Evolutionary conservation across 2,329 filamentous ascomycete species (phyloP).

Genomic region (Nemania abortiva): DNA sequence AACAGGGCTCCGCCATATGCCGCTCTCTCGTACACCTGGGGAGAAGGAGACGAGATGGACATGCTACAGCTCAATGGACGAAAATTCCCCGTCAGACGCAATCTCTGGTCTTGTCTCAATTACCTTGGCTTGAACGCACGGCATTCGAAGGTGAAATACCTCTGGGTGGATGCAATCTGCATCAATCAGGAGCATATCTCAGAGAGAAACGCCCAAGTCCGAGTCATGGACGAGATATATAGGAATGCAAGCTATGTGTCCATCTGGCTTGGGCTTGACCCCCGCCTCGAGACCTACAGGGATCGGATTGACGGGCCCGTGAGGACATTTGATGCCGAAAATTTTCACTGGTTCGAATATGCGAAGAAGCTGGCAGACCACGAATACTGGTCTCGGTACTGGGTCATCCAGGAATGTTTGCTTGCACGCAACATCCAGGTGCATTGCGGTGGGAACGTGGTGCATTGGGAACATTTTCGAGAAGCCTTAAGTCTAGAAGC

Average conservation of each 20-base stretch:
- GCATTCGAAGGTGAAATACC: background rate
- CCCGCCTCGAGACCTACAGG: background rate
- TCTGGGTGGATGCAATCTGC: slow-evolving; percentile 17
- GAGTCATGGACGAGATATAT: slow-evolving; percentile 14
- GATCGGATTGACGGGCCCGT: background rate
- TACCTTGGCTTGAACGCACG: background rate
- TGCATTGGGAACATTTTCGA: slow-evolving; percentile 5
- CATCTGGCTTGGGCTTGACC: slow-evolving; percentile 7
- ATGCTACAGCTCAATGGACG: slow-evolving; percentile 2
- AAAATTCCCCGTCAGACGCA: slow-evolving; percentile 3
- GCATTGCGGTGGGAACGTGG: slow-evolving; percentile 1
- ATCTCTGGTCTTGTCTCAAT: slow-evolving; percentile 20
- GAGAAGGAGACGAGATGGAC: background rate
- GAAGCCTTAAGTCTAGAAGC: background rate
- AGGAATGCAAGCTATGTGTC: slow-evolving; percentile 6
- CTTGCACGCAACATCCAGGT: slow-evolving; percentile 9
- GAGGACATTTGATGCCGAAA: background rate
- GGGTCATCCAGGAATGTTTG: slow-evolving; percentile 26
- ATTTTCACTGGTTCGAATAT: background rate
- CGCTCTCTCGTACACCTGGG: slow-evolving; percentile 14
- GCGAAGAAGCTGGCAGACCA: slow-evolving; percentile 8
- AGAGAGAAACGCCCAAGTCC: slow-evolving; percentile 9
- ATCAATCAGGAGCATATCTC: slow-evolving; percentile 10
- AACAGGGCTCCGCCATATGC: slow-evolving; percentile 4
- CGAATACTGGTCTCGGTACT: slow-evolving; percentile 18